Evolutionary conservation across 192 early-diverging fungal species (phyloP).

Genomic region (Backusella morwellensis): DNA sequence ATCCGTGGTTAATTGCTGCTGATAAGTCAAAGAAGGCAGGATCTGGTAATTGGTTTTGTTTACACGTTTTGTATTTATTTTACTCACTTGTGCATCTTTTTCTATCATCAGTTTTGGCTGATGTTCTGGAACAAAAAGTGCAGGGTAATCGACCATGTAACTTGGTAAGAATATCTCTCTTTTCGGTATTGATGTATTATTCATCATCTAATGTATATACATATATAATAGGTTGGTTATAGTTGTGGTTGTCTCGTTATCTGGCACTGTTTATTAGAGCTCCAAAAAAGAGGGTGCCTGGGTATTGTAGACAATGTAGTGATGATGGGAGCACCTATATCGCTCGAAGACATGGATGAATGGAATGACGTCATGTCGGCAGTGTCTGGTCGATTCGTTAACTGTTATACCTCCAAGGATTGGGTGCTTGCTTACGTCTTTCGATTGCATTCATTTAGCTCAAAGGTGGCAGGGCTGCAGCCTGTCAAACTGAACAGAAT

Average conservation of each 20-base stretch:
- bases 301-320: slow-evolving; percentile 54
- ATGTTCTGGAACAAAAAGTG: slow-evolving; percentile 50
- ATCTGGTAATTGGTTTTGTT: slow-evolving; percentile 23
- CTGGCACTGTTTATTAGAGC: slow-evolving; percentile 52
- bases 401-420: slow-evolving; percentile 54
- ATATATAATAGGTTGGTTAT: slow-evolving; percentile 42
- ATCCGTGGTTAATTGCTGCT: slow-evolving; percentile 56
- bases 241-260: slow-evolving; percentile 57
- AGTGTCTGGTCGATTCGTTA: slow-evolving; percentile 48
- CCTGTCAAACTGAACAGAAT: slow-evolving; percentile 36
- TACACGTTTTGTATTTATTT: not conserved
- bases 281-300: slow-evolving; percentile 37
- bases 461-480: slow-evolving; percentile 45
- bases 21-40: slow-evolving; percentile 57
- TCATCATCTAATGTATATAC: not conserved
- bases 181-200: not conserved
- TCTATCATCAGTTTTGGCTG: slow-evolving; percentile 43
- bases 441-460: slow-evolving; percentile 47
- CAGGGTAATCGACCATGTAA: slow-evolving; percentile 56
- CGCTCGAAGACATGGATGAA: slow-evolving; percentile 30
- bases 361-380: slow-evolving; percentile 44
- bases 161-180: slow-evolving; percentile 29
- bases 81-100: not conserved
- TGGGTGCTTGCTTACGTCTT: slow-evolving; percentile 48
- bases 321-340: slow-evolving; percentile 53